Conservation (phyloP, 305 asterid genomes). For the Withania somnifera region DNA sequence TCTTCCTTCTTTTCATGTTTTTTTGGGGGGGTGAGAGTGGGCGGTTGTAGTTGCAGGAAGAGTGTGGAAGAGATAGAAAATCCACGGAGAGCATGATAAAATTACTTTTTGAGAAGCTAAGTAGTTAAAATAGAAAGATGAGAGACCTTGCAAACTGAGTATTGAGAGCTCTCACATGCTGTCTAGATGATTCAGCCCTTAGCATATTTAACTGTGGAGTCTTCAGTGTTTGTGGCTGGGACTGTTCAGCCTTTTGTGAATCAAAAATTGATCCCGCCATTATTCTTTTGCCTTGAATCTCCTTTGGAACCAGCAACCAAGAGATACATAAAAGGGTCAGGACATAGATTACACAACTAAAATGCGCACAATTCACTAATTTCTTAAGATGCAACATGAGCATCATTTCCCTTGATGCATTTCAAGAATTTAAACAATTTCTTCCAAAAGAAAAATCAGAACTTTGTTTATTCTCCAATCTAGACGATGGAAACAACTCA, state of each 20-base stretch:
- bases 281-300: conserved; percentile 63
- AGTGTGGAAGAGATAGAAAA: background rate
- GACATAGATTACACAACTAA: background rate
- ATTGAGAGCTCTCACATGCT: conserved; percentile 94
- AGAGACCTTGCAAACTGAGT: conserved; percentile 77
- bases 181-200: conserved; percentile 79
- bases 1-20: background rate
- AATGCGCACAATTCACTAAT: background rate
- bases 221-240: conserved; percentile 14
- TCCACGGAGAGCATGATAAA: background rate
- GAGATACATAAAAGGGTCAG: background rate
- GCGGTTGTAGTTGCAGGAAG: background rate
- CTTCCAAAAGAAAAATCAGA: background rate
- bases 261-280: conserved; percentile 37
- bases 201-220: conserved; percentile 45
- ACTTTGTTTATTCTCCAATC: background rate
- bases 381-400: background rate
- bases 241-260: conserved; percentile 41
- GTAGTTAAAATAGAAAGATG: conserved; percentile 3
- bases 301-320: conserved; percentile 11
- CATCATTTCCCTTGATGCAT: background rate
- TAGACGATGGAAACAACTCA: background rate
- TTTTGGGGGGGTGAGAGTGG: background rate
- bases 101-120: background rate
- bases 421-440: background rate